phyloP scores from a whole-genome alignment of 805 yeast species.

The Candida khao-thaluensis region DNA sequence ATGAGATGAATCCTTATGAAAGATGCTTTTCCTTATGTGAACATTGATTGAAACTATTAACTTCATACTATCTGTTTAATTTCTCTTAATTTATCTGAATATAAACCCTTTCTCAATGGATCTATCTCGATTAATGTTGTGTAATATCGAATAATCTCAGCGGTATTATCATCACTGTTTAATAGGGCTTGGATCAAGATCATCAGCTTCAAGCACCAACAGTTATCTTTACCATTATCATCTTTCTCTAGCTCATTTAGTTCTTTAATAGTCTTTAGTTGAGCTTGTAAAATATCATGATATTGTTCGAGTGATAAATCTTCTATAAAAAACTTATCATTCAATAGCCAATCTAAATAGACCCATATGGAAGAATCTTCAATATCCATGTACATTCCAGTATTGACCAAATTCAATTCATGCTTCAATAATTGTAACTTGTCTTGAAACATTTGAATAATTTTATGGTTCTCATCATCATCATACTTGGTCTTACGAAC shows the following conservation, averaged over 20 bases:
- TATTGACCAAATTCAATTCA: slow-evolving; percentile 69
- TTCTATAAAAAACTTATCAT: slow-evolving; percentile 40
- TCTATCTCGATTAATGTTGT: slow-evolving; percentile 51
- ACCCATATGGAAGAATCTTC: slow-evolving; percentile 94
- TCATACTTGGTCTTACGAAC: slow-evolving; percentile 6
- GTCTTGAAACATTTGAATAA: neutral
- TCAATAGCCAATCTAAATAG: slow-evolving; percentile 76
- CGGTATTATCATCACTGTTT: slow-evolving; percentile 19
- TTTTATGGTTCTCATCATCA: neutral
- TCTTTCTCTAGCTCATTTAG: slow-evolving; percentile 72
- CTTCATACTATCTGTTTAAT: no score
- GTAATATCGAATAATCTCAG: slow-evolving; percentile 36
- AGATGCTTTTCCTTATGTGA: slow-evolving; percentile 33
- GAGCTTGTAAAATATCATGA: slow-evolving; percentile 39
- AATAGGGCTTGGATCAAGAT: slow-evolving; percentile 43
- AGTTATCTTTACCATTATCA: slow-evolving; percentile 59
- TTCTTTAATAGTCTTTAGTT: slow-evolving; percentile 53
- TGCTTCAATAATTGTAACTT: slow-evolving; percentile 35
- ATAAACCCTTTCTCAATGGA: slow-evolving; percentile 64
- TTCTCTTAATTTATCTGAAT: slow-evolving; percentile 47
- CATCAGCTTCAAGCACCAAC: slow-evolving; percentile 73
- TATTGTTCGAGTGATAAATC: slow-evolving; percentile 29
- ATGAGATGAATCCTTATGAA: slow-evolving; percentile 16
- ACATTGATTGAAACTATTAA: no score
- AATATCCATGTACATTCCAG: slow-evolving; percentile 90